Evolutionary conservation across 495 filamentous ascomycete genomes (phyloP), one percentile per base, ranked within the genome.

Genomic region (Aeminium ludgeri): DNA sequence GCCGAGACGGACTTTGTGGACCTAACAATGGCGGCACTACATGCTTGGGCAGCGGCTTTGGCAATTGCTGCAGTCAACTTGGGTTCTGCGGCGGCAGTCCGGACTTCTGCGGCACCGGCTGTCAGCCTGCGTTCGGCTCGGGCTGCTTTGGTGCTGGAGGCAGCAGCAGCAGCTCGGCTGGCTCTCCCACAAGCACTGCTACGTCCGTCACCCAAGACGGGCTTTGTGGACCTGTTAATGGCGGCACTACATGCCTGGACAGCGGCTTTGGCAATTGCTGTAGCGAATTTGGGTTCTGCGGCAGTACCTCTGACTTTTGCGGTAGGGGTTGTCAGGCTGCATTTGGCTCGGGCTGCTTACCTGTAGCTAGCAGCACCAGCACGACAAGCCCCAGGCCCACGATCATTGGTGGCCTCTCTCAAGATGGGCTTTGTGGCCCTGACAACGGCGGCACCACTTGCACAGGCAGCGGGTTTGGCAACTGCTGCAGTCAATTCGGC

Each of bases 231-330:
- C 3, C 23, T 25, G 4, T 4, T 4, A 25, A 25, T 8, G 23
- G 23, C 8, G 23, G 8, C 23, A 25, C 23, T 3, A 25, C 23
- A 25, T 25, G 23, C 23, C 23, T 4, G 23, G 23, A 8, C 3
- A 25, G 23, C 23, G 23, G 23, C 23, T 25, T 25, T 8, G 23
- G 23, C 23, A 10, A 35, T 13, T 51, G 48, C 36, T 51, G 48
- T 20, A 47, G 44, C 18, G 1, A 30, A 10, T 47, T 35, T 29
- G 44, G 44, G 1, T 47, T 29, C 30, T 51, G 48, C 28, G 48
- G 48, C 10, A 33, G 13, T 3, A 19, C 15, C 5, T 10, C 7
- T 11, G 23, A 31, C 7, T 49, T 40, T 23, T 49, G 46, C 27
- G 31, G 13, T 12, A 17, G 29, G 11, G 45, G 40, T 1, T 48